Conservation (phyloP, 441 rosid species). For the Jatropha podagrica region DNA sequence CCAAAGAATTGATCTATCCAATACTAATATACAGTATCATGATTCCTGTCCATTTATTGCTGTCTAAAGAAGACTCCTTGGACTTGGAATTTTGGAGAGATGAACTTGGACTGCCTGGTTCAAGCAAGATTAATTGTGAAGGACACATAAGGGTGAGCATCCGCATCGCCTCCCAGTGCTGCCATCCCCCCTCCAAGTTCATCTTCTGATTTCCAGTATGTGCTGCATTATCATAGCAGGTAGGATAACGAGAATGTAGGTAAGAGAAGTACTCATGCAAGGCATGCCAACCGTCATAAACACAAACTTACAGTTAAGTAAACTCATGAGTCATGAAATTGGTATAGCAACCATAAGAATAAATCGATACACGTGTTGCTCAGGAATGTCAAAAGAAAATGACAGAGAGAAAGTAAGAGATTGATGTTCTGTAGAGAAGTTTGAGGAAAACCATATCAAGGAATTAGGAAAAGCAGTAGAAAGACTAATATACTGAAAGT, state of each 20-base stretch:
- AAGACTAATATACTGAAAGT: neutral
- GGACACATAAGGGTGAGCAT: conserved; percentile 76
- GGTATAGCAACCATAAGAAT: neutral
- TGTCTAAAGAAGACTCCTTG: conserved; percentile 20
- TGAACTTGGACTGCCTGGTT: conserved; percentile 19
- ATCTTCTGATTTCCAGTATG: conserved; percentile 89
- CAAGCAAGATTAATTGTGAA: conserved; percentile 68
- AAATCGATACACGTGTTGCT: neutral
- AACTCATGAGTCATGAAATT: neutral
- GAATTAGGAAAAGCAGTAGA: neutral
- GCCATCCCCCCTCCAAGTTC: conserved; percentile 71
- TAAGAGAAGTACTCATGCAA: neutral
- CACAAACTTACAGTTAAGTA: neutral
- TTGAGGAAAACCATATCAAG: neutral
- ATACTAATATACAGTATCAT: conserved; percentile 43
- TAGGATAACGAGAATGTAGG: neutral
- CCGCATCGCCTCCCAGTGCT: conserved; percentile 82
- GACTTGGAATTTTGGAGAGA: conserved; percentile 18
- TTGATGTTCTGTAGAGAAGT: neutral
- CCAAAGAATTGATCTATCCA: conserved; percentile 41
- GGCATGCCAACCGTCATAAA: neutral
- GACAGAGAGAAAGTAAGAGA: no score
- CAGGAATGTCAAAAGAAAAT: neutral
- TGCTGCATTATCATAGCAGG: conserved; percentile 46
- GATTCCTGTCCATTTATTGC: conserved; percentile 35